Evolutionary conservation across 176 grass and related monocot genomes (phyloP).

Genomic region (Carex kokanica): DNA sequence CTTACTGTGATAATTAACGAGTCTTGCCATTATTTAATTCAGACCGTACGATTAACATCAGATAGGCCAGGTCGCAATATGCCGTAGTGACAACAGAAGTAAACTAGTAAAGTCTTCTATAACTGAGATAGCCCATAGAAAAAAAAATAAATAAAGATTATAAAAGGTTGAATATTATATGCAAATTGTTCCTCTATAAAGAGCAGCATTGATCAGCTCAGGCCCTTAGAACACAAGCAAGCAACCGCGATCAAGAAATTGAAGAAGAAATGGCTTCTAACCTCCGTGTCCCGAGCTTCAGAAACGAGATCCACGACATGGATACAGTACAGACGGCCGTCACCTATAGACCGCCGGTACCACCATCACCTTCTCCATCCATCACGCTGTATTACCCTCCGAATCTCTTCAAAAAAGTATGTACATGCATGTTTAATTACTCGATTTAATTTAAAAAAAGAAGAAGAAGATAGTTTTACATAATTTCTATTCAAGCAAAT

Average conservation of each 20-base stretch:
- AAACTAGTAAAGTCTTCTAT: background rate
- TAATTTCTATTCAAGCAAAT: background rate
- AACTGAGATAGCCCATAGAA: background rate
- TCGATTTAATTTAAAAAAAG: too few relatives aligned
- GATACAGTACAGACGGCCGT: slow-evolving; percentile 38
- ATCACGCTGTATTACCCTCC: slow-evolving; percentile 60
- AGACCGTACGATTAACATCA: background rate
- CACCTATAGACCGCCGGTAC: background rate
- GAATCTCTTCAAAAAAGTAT: slow-evolving; percentile 76
- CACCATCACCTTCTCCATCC: slow-evolving; percentile 28
- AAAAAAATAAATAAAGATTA: background rate
- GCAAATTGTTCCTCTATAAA: slow-evolving; percentile 16
- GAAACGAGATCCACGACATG: slow-evolving; percentile 76
- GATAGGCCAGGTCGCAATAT: background rate
- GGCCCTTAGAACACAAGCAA: background rate
- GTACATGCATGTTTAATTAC: too few relatives aligned
- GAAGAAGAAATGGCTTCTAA: slow-evolving; percentile 49
- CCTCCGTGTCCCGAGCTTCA: slow-evolving; percentile 51
- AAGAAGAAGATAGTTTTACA: background rate
- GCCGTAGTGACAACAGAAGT: background rate
- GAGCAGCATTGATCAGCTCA: background rate
- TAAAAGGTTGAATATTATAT: background rate
- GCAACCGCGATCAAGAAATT: background rate
- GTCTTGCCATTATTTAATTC: background rate
- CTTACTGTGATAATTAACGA: background rate